Conservation (phyloP, 768 basidiomycete genomes). For the Mycena filopes region DNA sequence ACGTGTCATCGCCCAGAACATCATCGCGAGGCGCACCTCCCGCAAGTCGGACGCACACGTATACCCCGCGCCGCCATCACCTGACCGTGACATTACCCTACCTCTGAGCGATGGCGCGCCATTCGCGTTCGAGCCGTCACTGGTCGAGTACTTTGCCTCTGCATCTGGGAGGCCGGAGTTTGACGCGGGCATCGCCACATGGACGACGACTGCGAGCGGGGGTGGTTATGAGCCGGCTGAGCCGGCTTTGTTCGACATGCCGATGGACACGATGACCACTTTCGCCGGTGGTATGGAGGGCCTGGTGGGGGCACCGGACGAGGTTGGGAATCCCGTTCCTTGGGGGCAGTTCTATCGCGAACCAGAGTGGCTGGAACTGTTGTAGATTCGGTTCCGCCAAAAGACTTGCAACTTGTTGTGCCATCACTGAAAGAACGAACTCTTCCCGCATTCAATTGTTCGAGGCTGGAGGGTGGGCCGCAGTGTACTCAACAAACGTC, state of each 20-base stretch:
- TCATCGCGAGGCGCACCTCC: constrained; percentile 11
- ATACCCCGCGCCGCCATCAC: background rate
- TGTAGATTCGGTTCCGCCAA: too few species aligned
- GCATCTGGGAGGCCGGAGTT: background rate
- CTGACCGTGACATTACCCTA: background rate
- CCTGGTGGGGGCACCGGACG: too few species aligned
- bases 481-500: too few species aligned
- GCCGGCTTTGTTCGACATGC: too few species aligned
- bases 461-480: too few species aligned
- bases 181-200: background rate
- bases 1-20: constrained; percentile 9
- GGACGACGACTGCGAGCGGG: background rate
- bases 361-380: background rate
- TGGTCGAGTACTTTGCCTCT: constrained; percentile 10
- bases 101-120: too few species aligned
- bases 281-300: background rate
- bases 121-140: background rate
- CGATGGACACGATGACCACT: background rate
- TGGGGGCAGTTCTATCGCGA: background rate
- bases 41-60: background rate
- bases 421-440: too few species aligned
- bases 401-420: too few species aligned
- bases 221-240: background rate
- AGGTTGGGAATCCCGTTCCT: too few species aligned
- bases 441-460: too few species aligned